A percentile compares a stretch with the other conserved stretches of the same genome.
Conservation (phyloP, 2,329 filamentous ascomycete genomes). For the Paecilomyces variotii region DNA sequence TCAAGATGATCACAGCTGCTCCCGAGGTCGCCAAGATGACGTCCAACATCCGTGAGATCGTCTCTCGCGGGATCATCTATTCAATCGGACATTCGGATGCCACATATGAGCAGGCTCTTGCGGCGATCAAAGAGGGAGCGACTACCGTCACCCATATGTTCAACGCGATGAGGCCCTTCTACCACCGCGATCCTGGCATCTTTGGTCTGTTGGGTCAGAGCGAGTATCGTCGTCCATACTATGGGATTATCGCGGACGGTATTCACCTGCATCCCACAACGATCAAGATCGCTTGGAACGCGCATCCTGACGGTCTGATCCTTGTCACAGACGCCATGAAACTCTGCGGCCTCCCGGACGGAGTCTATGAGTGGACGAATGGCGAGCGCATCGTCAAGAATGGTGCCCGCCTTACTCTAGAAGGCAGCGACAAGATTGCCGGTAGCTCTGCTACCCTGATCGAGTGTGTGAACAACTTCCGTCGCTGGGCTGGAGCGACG, state of each 20-base stretch:
- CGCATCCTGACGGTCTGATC: conserved; percentile 76
- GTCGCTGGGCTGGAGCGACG: conserved; percentile 31
- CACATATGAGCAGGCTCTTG: conserved; percentile 71
- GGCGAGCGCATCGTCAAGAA: conserved; percentile 51
- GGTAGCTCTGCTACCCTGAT: conserved; percentile 49
- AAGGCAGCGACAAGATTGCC: conserved; percentile 71
- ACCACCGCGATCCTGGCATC: conserved; percentile 84
- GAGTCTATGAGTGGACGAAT: conserved; percentile 80
- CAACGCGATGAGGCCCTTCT: conserved; percentile 86
- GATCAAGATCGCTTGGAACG: conserved; percentile 80
- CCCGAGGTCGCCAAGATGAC: conserved; percentile 71
- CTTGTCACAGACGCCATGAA: conserved; percentile 92
- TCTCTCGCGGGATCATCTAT: conserved; percentile 59
- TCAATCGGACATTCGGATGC: conserved; percentile 83
- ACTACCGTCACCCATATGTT: conserved; percentile 91
- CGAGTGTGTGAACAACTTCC: conserved; percentile 38
- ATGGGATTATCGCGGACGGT: conserved; percentile 83
- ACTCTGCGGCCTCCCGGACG: conserved; percentile 74
- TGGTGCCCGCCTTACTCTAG: conserved; percentile 63
- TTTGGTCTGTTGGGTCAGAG: conserved; percentile 74
- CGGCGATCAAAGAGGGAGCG: conserved; percentile 64
- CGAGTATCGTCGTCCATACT: conserved; percentile 57
- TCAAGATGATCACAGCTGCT: conserved; percentile 80
- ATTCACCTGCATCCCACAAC: conserved; percentile 84
- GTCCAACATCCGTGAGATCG: conserved; percentile 58